Conservation (phyloP, 2,329 filamentous ascomycete species). For the Beauveria bassiana region DNA sequence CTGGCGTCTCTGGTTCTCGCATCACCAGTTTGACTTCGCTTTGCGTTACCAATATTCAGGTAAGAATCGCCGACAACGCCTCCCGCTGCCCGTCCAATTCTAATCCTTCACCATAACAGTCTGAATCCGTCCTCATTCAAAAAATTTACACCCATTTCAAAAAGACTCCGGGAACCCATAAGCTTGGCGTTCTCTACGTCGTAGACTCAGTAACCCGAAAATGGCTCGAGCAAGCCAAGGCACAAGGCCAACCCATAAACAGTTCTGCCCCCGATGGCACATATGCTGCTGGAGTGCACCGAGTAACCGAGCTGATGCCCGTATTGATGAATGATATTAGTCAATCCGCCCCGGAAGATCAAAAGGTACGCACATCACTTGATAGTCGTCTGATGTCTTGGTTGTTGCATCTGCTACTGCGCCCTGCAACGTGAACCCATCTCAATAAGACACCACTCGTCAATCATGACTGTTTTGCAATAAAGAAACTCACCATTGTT, state of each 20-base stretch:
- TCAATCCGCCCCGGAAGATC: constrained; percentile 78
- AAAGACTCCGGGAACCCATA: constrained; percentile 88
- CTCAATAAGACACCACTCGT: constrained; percentile 14
- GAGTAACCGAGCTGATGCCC: constrained; percentile 91
- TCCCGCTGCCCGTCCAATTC: not conserved
- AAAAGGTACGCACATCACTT: constrained; percentile 73
- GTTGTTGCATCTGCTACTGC: constrained; percentile 22
- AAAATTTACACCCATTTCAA: constrained; percentile 97
- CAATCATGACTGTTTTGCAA: constrained; percentile 16
- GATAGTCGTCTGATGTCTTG: constrained; percentile 13
- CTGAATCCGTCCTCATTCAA: constrained; percentile 88
- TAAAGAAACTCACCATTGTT: constrained; percentile 15
- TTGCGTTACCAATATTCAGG: constrained; percentile 85
- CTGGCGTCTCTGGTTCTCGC: constrained; percentile 88
- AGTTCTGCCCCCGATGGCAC: constrained; percentile 81
- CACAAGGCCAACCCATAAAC: constrained; percentile 73
- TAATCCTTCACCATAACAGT: constrained; percentile 42
- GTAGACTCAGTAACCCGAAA: constrained; percentile 99
- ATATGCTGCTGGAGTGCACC: constrained; percentile 88
- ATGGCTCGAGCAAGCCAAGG: constrained; percentile 94
- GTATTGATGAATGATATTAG: constrained; percentile 94
- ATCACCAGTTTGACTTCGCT: constrained; percentile 81
- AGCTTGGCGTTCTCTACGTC: constrained; percentile 97
- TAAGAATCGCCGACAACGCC: constrained; percentile 33
- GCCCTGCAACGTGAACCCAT: not conserved